Evolutionary conservation across 257 asterid species (phyloP).

Genomic region (Coffea eugenioides): DNA sequence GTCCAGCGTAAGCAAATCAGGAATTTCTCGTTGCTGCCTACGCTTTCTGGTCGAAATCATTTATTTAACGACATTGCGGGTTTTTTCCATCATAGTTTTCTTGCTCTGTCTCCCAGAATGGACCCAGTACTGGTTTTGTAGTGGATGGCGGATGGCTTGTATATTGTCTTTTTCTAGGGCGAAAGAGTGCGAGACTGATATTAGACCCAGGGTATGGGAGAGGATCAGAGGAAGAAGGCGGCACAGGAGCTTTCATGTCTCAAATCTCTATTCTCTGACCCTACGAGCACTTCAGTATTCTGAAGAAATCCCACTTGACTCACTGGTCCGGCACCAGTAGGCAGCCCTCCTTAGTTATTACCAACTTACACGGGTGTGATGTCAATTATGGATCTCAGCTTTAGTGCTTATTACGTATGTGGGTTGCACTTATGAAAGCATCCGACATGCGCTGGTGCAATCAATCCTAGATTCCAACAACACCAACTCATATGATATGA

Average conservation of each 20-base stretch:
- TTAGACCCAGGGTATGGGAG: too few relatives aligned
- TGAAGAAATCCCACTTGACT: too few relatives aligned
- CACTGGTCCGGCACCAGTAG: too few relatives aligned
- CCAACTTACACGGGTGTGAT: neutral
- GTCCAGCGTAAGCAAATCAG: too few relatives aligned
- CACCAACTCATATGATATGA: neutral
- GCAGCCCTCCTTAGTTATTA: too few relatives aligned
- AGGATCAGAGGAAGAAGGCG: too few relatives aligned
- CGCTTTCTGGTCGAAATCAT: neutral
- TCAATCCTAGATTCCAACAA: neutral
- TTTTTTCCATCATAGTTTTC: neutral
- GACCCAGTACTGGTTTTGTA: neutral
- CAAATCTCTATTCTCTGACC: too few relatives aligned
- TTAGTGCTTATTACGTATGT: neutral
- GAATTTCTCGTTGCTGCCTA: neutral
- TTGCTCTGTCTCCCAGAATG: neutral
- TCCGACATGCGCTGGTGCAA: neutral
- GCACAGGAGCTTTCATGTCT: too few relatives aligned
- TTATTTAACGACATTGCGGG: neutral
- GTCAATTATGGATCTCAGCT: neutral
- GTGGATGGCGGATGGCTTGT: neutral
- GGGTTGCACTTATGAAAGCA: neutral
- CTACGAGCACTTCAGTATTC: too few relatives aligned
- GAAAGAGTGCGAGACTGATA: too few relatives aligned
- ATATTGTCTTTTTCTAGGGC: too few relatives aligned